Evolutionary conservation across 2,329 filamentous ascomycete species (phyloP).

Genomic region (Colletotrichum endophyticum): DNA sequence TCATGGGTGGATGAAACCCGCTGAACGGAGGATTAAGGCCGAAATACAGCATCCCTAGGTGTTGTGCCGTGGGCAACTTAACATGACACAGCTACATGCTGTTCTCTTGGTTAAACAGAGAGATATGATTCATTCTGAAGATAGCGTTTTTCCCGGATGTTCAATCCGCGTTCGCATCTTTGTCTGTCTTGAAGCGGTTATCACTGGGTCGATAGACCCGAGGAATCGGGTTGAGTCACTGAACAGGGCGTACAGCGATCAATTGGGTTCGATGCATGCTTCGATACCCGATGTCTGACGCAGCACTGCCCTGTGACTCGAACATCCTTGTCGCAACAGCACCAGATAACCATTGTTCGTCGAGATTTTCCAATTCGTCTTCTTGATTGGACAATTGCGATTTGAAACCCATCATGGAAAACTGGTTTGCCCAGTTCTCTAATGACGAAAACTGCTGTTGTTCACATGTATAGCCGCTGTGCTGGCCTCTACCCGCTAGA

Average conservation of each 20-base stretch:
- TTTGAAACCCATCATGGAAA: neutral
- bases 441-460: neutral
- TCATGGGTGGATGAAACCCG: neutral
- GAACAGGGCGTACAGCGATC: neutral
- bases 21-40: neutral
- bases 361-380: neutral
- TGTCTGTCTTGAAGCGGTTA: neutral
- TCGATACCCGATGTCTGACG: neutral
- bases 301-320: neutral
- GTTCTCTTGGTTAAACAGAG: neutral
- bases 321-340: neutral
- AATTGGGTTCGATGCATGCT: neutral
- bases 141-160: neutral
- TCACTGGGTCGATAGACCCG: neutral
- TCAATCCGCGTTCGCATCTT: neutral
- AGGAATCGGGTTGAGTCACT: neutral
- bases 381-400: neutral
- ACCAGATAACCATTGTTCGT: neutral
- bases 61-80: too few species aligned
- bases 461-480: neutral
- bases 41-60: too few species aligned
- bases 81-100: neutral
- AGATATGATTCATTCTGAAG: neutral
- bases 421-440: neutral
- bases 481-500: neutral